Conservation (phyloP, 768 basidiomycete genomes). For the Kwoniella pini region DNA sequence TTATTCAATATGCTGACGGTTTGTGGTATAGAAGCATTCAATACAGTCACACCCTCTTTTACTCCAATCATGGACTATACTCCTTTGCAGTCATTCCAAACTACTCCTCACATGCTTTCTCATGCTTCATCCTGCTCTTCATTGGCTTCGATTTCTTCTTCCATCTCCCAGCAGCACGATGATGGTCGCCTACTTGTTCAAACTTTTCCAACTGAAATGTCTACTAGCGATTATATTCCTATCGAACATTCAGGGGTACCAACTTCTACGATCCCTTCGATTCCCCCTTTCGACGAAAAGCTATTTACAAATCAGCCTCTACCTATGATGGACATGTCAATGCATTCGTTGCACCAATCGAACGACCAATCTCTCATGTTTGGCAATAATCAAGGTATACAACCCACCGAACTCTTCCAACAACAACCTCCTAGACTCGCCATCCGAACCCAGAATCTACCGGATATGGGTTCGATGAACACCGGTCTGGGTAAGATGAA, state of each 20-base stretch:
- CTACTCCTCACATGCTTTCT: constrained; percentile 14
- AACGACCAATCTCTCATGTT: background rate
- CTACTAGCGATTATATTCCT: background rate
- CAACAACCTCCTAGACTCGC: constrained; percentile 27
- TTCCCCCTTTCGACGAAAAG: constrained; percentile 4
- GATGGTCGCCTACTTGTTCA: constrained; percentile 21
- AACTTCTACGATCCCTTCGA: constrained; percentile 9
- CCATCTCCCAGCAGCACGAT: constrained; percentile 10
- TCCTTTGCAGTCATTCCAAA: background rate
- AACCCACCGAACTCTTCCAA: constrained; percentile 3
- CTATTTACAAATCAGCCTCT: background rate
- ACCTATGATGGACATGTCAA: constrained; percentile 5
- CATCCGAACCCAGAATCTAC: constrained; percentile 22
- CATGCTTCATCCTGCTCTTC: constrained; percentile 28
- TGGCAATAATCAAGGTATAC: constrained; percentile 4
- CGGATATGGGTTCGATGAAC: background rate
- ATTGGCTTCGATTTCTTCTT: constrained; percentile 20
- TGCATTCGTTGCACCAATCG: background rate
- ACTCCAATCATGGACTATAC: constrained; percentile 1
- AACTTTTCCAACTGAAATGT: constrained; percentile 14
- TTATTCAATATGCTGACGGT: background rate
- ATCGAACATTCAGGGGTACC: constrained; percentile 23
- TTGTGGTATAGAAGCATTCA: background rate
- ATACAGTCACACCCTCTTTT: background rate
- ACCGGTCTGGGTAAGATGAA: constrained; percentile 20